These are phyloP conservation scores for Paraglomus occultum DNA, from an alignment of 192 early-diverging fungal species.

Conservation along the genomic window DNA sequence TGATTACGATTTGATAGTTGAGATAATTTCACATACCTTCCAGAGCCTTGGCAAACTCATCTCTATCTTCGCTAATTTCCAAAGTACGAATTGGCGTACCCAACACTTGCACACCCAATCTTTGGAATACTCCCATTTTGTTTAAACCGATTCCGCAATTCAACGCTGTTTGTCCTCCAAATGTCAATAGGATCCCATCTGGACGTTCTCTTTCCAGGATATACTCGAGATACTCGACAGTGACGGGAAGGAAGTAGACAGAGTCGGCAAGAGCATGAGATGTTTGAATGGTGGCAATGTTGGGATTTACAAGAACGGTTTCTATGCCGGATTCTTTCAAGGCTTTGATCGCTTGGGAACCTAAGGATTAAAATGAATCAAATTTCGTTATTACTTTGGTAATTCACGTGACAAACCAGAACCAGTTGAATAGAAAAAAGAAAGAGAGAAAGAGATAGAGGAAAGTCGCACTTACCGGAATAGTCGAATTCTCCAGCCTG, in stretches of 20 bases:
- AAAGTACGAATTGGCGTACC: conserved; percentile 94
- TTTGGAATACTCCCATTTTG: conserved; percentile 75
- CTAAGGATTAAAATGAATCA: conserved; percentile 34
- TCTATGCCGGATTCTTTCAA: conserved; percentile 87
- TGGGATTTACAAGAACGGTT: conserved; percentile 98
- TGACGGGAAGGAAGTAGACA: conserved; percentile 96
- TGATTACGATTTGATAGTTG: neutral
- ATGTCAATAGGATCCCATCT: conserved; percentile 93
- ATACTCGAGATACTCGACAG: conserved; percentile 86
- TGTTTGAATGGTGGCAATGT: conserved; percentile 99
- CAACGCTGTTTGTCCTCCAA: conserved; percentile 95
- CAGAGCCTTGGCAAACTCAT: conserved; percentile 91
- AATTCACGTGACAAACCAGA: neutral
- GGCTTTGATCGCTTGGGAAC: conserved; percentile 97
- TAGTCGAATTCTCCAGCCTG: conserved; percentile 99
- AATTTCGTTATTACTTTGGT: neutral
- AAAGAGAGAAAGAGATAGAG: conserved; percentile 4
- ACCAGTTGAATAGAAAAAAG: neutral
- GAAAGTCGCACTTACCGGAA: conserved; percentile 63
- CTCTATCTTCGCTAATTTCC: conserved; percentile 90
- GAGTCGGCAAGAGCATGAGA: conserved; percentile 87
- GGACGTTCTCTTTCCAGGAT: conserved; percentile 93
- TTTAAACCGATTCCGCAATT: conserved; percentile 94
- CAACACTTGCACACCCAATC: conserved; percentile 84
- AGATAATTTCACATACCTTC: conserved; percentile 51